Base-by-base conservation (phyloP, 495 filamentous ascomycete species). In the Baudoinia panamericana region DNA sequence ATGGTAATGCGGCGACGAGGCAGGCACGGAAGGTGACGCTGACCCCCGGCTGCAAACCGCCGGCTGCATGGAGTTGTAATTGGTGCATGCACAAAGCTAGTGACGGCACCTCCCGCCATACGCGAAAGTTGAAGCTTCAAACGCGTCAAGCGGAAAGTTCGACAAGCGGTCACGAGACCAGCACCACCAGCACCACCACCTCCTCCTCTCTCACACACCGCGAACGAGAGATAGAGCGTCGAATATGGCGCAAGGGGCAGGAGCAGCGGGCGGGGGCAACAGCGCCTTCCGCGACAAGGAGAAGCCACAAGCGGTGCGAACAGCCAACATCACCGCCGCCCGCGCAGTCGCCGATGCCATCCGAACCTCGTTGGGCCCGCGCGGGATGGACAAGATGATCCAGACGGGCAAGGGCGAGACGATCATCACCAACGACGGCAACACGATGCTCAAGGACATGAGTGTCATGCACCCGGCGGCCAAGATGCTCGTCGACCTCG, bases 391-490 rank as follows among this genome's bases (percentile, higher is more conserved):
- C 66, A 97, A 97, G 69, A 97, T 97, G 90, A 96, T 97, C 48
- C 80, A 90, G 73, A 92, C 82, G 20, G 81, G 85, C 50, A 93
- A 85, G 58, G 92, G 92, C 62, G 78, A 92, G 59, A 95, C 90
- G 31, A 88, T 96, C 55, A 97, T 97, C 63, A 95, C 88, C 51
- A 97, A 97, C 67, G 90, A 97, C 64, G 90, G 90, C 61, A 93
- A 90, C 66, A 97, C 90, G 26, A 96, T 96, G 84, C 65, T 97
- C 56, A 90, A 80, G 63, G 83, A 86, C 69, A 96, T 97, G 90
- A 81, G 82, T 51, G 92, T 97, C 36, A 82, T 96, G 84, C 90
- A 97, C 61, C 90, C 90, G 26, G 87, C 90, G 41, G 90, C 90
- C 29, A 90, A 92, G 68, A 97, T 97, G 90, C 76, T 97, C 39